Evolutionary conservation across 164 flowering plant genomes (phyloP), one percentile per base, ranked within the genome.

Genomic region (Annona squamosa): DNA sequence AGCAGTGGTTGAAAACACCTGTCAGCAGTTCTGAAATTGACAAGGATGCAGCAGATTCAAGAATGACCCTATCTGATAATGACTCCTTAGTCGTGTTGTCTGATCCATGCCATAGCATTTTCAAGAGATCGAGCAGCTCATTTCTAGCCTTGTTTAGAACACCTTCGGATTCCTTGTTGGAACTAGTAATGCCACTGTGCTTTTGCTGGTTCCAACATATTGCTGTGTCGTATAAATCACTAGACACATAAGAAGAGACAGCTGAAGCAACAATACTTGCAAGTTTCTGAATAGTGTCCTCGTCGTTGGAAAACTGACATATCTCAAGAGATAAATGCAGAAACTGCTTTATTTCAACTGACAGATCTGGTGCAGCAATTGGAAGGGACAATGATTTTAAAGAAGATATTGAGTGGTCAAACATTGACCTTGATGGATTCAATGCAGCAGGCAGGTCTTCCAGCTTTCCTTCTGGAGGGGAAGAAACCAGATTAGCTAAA

Each of bases 361-460:
- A 77, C 71, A 88, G 79, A 81, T 91, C 91, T 3, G 77, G 72
- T 26, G 81, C 81, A 71, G 83, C 74, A 73, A 73, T 81, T 66
- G 84, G 78, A 26, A 84, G 69, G 63, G 86, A 75, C 69, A 95
- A 81, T 63, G 82, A 80, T 46, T 83, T 86, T 59, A 86, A 69
- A 71, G 88, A 77, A 69, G 79, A 81, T 70, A 89, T 69, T 4
- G 85, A 80, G 57, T 91, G 91, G 73, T 91, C 91, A 74, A 86
- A 76, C 42, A 83, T 77, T 64, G 76, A 67, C 67, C 80, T 88
- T 73, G 72, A 79, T 57, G 87, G 77, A 65, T 67, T 87, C 70
- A 96, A 79, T 72, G 91, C 87, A 77, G 90, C 84, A 68, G 97
- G 98, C 17, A 96, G 89, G 72, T 96, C 99, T 71, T 93, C 99